phyloP scores from a whole-genome alignment of 2,329 filamentous ascomycete genomes.

The Colletotrichum spaethianum region DNA sequence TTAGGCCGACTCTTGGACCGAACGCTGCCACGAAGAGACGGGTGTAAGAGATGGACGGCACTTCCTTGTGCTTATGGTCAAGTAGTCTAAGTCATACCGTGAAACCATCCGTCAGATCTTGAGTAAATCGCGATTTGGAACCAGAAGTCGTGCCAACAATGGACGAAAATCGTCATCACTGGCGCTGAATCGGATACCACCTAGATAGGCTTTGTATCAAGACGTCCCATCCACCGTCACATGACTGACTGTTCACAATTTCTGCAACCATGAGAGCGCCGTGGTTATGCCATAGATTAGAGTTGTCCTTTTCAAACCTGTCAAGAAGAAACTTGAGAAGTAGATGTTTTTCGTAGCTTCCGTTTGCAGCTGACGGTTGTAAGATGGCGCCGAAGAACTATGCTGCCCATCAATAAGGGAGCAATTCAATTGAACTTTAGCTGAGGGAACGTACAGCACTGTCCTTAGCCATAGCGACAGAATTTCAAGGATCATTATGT shows the following conservation, averaged over 20 bases:
- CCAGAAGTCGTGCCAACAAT: constrained; percentile 11
- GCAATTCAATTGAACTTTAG: constrained; percentile 24
- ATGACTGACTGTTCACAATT: background rate
- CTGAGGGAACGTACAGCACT: constrained; percentile 7
- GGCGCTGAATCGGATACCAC: no score
- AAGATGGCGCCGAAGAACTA: background rate
- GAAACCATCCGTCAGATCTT: background rate
- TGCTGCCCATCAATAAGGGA: constrained; percentile 41
- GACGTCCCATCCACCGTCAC: background rate
- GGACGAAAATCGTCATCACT: constrained; percentile 4
- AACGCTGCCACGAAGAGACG: constrained; percentile 3
- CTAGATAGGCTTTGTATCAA: background rate
- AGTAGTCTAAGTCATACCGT: constrained; percentile 24
- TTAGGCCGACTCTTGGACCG: background rate
- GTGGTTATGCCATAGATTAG: background rate
- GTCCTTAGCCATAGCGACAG: background rate
- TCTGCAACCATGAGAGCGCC: background rate
- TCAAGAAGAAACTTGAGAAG: background rate
- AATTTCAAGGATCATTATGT: background rate
- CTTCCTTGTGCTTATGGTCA: background rate
- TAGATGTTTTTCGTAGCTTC: background rate
- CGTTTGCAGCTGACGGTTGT: constrained; percentile 5
- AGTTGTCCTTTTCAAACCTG: background rate
- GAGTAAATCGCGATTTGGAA: background rate
- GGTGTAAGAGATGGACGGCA: background rate